Evolutionary conservation across 257 asterid genomes (phyloP).

Genomic region (Solanum sitiens): DNA sequence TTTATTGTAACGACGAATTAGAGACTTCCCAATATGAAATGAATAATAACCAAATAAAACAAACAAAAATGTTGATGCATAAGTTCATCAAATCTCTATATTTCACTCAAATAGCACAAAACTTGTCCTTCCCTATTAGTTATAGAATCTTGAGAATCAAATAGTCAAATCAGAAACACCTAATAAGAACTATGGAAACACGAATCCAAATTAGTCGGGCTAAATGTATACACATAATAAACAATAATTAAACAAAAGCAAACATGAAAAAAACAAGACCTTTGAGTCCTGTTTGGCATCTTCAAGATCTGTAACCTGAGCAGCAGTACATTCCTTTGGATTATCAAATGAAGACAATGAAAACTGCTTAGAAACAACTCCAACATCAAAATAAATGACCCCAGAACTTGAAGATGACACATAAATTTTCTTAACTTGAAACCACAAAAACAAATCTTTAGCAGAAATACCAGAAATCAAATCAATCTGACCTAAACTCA

Average conservation of each 20-base stretch:
- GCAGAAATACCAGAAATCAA: constrained; percentile 71
- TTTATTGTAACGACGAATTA: neutral
- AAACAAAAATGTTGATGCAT: neutral
- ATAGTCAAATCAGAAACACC: neutral
- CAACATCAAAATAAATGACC: constrained; percentile 81
- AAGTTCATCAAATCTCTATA: neutral
- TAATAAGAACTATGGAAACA: neutral
- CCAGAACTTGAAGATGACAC: constrained; percentile 92
- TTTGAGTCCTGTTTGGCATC: constrained; percentile 18
- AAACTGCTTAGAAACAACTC: constrained; percentile 94
- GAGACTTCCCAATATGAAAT: neutral
- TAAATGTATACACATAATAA: neutral
- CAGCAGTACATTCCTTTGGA: constrained; percentile 78
- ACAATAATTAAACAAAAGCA: neutral
- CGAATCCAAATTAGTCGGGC: neutral
- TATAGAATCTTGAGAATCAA: neutral
- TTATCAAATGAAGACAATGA: constrained; percentile 75
- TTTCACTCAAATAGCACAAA: neutral
- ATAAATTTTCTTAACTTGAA: constrained; percentile 74
- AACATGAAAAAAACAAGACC: constrained; percentile 20
- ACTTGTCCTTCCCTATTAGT: neutral
- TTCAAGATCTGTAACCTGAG: constrained; percentile 38
- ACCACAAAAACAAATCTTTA: constrained; percentile 96
- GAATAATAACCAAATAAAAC: neutral
- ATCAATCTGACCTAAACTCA: constrained; percentile 56